Base-by-base conservation (phyloP, 192 early-diverging fungal species). In the Podochytrium sp. region DNA sequence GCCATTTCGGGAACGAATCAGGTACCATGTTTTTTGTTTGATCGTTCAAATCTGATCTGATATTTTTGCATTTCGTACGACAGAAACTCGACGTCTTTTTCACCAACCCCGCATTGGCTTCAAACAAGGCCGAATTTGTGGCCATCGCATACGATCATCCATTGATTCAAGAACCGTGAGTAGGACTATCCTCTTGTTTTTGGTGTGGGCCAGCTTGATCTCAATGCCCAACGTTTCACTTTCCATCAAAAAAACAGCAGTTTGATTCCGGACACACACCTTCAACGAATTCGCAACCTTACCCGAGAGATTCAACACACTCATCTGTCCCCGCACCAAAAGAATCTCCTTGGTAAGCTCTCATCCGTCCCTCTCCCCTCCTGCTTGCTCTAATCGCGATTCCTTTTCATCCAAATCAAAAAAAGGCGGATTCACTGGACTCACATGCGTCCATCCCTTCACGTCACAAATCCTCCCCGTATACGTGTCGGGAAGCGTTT, bases 71-170 rank as follows among this genome's bases (percentile, higher is more conserved):
- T 58, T 29, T n/a, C n/a, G n/a, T n/a, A 27, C 56, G 32, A 33
- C 16, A 37, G 30, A 43, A 32, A 16, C 43, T 66, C 43, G 25
- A 1, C 14, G 68, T 70, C 14, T 70, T 70, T 32, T 58, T 70
- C 25, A 41, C 68, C 20, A 58, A 70, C 38, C 40, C 20, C 1
- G 65, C 55, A 14, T 0, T 14, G 12, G 3, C 33, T 23, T n/a
- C n/a, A n/a, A 37, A 1, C 18, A 1, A 20, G 33, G 65, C 65
- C 18, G 41, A 40, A 58, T 51, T 47, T 55, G 74, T 83, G 20
- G 73, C 79, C 3, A 58, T 83, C 40, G 63, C 77, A 29, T 66
- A 40, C 25, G 72, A 59, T 38, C 79, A 83, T 61, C 79, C 72
- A 23, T 52, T 82, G 20, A 37, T 77, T 2, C 52, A 32, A 66